Percentiles rank a stretch among this genome's conserved stretches.
Conservation (phyloP, 805 yeast genomes). For the Nakazawaea pomicola region DNA sequence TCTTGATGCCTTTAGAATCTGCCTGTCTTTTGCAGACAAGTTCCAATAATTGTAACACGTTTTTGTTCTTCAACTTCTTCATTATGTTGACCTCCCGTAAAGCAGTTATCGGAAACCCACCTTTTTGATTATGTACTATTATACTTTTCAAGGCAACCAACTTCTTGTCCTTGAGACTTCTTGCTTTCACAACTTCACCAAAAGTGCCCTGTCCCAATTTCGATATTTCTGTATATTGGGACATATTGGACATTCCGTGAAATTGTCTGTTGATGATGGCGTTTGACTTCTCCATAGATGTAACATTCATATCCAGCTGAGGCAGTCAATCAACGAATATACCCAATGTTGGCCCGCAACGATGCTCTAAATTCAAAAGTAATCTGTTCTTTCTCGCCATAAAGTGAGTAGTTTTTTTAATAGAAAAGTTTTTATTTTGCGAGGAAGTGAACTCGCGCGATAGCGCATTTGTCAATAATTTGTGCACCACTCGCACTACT, state of each 20-base stretch:
- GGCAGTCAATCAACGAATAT: background rate
- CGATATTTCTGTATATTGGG: constrained; percentile 27
- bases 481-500: no score
- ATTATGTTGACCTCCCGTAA: constrained; percentile 85
- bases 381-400: no score
- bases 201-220: constrained; percentile 82
- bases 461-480: no score
- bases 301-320: background rate
- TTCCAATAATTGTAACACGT: constrained; percentile 73
- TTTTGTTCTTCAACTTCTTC: constrained; percentile 61
- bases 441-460: no score
- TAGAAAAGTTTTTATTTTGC: no score
- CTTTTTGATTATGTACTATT: constrained; percentile 69
- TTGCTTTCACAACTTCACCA: constrained; percentile 59
- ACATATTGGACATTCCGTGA: constrained; percentile 26
- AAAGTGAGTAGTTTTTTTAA: no score
- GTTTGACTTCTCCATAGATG: background rate
- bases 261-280: background rate
- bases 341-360: background rate
- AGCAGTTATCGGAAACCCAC: constrained; percentile 91
- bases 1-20: constrained; percentile 20
- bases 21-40: constrained; percentile 55
- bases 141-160: constrained; percentile 86
- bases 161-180: constrained; percentile 43
- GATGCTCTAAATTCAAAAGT: no score